phyloP scores from a whole-genome alignment of 2,329 filamentous ascomycete species.

The Beauveria scarabaeidicola region DNA sequence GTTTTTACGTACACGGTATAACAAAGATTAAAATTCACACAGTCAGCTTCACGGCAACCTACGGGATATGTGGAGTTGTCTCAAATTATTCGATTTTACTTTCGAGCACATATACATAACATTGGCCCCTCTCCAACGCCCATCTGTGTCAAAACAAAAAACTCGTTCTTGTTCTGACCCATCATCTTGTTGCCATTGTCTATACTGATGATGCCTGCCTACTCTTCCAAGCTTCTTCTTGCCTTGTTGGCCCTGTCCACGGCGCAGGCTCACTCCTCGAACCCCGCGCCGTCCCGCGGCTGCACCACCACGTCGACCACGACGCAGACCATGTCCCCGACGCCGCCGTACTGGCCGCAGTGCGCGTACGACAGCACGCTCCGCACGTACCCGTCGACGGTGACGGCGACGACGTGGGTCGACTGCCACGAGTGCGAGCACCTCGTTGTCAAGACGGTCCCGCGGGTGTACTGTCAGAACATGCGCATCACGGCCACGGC shows the following conservation, averaged over 20 bases:
- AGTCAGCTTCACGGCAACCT: too few species aligned
- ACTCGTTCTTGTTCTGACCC: neutral
- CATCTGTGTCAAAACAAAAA: neutral
- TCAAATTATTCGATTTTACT: neutral
- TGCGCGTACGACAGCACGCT: constrained; percentile 17
- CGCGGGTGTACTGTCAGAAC: constrained; percentile 21
- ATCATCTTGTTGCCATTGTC: neutral
- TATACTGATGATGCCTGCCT: neutral
- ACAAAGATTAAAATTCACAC: neutral
- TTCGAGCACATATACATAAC: neutral
- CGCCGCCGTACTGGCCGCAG: constrained; percentile 22
- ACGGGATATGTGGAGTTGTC: neutral
- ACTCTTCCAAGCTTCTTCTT: neutral
- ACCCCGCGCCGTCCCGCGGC: constrained; percentile 13
- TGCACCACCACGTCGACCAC: constrained; percentile 20
- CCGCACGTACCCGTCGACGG: constrained; percentile 21
- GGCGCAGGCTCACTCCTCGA: neutral
- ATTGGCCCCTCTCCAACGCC: neutral
- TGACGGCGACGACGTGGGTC: constrained; percentile 17
- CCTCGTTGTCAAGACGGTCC: constrained; percentile 16
- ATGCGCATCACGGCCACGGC: constrained; percentile 16
- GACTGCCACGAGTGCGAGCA: constrained; percentile 26
- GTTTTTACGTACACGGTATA: constrained; percentile 1
- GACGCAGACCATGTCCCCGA: constrained; percentile 17
- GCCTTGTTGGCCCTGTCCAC: neutral